phyloP scores from a whole-genome alignment of 2,329 filamentous ascomycete species.

The Hirsutella thompsonii region DNA sequence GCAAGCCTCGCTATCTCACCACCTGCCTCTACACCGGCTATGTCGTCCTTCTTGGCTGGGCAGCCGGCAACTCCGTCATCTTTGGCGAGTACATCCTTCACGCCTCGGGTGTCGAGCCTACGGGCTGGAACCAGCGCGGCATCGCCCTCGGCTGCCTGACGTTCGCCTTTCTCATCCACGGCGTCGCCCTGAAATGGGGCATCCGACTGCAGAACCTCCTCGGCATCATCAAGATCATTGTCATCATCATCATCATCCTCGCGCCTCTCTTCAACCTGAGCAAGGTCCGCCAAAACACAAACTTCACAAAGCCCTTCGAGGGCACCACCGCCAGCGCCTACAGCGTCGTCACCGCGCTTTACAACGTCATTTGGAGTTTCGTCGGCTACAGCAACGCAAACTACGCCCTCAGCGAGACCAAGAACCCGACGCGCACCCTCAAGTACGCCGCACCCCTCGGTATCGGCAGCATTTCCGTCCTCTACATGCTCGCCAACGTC shows the following conservation, averaged over 20 bases:
- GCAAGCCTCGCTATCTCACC: slow-evolving; percentile 45
- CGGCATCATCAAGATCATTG: slow-evolving; percentile 51
- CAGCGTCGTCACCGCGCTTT: slow-evolving; percentile 54
- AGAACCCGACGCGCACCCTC: slow-evolving; percentile 50
- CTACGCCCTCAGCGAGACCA: slow-evolving; percentile 52
- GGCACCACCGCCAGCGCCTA: slow-evolving; percentile 55
- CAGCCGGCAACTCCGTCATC: slow-evolving; percentile 53
- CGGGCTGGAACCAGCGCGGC: slow-evolving; percentile 53
- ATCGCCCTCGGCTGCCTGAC: slow-evolving; percentile 56
- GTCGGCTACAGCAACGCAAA: slow-evolving; percentile 58
- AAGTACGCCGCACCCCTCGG: slow-evolving; percentile 52
- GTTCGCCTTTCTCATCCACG: slow-evolving; percentile 51
- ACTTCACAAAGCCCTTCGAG: slow-evolving; percentile 50
- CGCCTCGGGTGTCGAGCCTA: slow-evolving; percentile 48
- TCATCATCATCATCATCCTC: slow-evolving; percentile 53
- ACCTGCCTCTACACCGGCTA: slow-evolving; percentile 50
- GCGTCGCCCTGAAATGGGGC: slow-evolving; percentile 50
- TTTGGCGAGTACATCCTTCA: slow-evolving; percentile 60
- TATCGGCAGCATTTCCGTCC: slow-evolving; percentile 40
- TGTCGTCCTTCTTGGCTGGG: slow-evolving; percentile 51
- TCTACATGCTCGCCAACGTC: slow-evolving; percentile 57
- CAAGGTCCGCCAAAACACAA: slow-evolving; percentile 44
- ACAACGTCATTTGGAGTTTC: slow-evolving; percentile 61
- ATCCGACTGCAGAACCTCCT: slow-evolving; percentile 54
- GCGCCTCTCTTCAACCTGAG: slow-evolving; percentile 48